Conservation (phyloP, 768 basidiomycete genomes). For the Hirschioporus abietinus region DNA sequence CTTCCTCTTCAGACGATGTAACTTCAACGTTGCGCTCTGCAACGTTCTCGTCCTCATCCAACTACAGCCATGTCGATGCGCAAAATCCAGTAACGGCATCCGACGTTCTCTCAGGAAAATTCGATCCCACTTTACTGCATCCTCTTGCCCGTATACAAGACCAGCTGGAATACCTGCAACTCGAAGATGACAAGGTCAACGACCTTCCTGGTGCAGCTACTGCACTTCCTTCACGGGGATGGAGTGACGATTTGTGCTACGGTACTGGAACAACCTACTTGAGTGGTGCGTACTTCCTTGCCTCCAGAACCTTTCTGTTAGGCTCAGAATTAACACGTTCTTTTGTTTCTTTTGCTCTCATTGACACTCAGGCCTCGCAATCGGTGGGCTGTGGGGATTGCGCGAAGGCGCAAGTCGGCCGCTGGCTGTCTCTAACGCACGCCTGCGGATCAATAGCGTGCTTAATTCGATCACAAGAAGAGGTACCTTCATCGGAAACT, state of each 20-base stretch:
- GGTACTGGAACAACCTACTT: constrained; percentile 99
- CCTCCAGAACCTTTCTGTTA: constrained; percentile 27
- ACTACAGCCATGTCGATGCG: constrained; percentile 31
- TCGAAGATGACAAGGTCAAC: constrained; percentile 95
- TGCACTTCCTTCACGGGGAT: constrained; percentile 91
- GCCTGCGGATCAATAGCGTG: constrained; percentile 93
- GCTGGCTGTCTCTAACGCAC: constrained; percentile 77
- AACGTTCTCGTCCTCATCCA: constrained; percentile 38
- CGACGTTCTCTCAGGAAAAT: constrained; percentile 81
- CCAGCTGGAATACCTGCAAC: constrained; percentile 89
- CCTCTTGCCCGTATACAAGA: constrained; percentile 90
- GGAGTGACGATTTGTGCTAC: constrained; percentile 99
- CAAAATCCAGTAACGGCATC: constrained; percentile 72
- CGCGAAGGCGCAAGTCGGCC: constrained; percentile 89
- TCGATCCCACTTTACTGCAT: constrained; percentile 90
- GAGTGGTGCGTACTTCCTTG: constrained; percentile 62
- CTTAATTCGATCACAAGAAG: constrained; percentile 95
- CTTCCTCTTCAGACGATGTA: constrained; percentile 41
- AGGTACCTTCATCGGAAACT: constrained; percentile 97
- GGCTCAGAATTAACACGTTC: constrained; percentile 58
- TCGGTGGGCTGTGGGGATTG: constrained; percentile 94
- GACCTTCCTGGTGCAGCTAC: constrained; percentile 86
- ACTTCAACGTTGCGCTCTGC: constrained; percentile 42
- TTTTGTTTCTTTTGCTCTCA: constrained; percentile 79
- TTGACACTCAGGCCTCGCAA: constrained; percentile 74